Conservation (phyloP, 2,329 filamentous ascomycete species). For the Trichoderma lentiforme region DNA sequence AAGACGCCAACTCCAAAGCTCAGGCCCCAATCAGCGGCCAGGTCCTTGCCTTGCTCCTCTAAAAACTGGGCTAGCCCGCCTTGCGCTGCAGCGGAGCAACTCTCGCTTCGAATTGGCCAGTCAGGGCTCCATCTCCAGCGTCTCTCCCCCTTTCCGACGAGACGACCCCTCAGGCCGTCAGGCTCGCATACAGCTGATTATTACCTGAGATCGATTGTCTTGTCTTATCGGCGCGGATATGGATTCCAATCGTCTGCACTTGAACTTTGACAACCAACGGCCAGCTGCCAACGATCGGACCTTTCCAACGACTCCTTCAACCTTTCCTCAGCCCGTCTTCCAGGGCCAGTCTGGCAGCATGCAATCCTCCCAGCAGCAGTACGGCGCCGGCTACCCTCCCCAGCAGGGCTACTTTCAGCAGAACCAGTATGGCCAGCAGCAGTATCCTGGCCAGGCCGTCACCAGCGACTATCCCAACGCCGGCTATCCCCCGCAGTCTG, state of each 20-base stretch:
- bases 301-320: conserved; percentile 88
- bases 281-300: conserved; percentile 61
- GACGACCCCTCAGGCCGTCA: conserved; percentile 19
- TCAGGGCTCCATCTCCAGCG: conserved; percentile 15
- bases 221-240: conserved; percentile 32
- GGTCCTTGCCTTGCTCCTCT: background rate
- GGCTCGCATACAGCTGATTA: conserved; percentile 15
- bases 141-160: conserved; percentile 13
- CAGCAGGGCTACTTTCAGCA: conserved; percentile 59
- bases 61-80: conserved; percentile 11
- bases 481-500: conserved; percentile 50
- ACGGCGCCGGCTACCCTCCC: conserved; percentile 45
- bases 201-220: background rate
- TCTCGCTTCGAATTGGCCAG: conserved; percentile 7
- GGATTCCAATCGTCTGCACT: conserved; percentile 56
- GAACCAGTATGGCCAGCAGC: conserved; percentile 49
- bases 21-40: conserved; percentile 1
- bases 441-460: conserved; percentile 38
- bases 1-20: background rate
- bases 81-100: background rate
- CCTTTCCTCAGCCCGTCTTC: conserved; percentile 87
- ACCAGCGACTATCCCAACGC: conserved; percentile 47
- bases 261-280: conserved; percentile 67
- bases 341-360: conserved; percentile 36
- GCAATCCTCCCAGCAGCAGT: conserved; percentile 36